A percentile compares a stretch with the other conserved stretches of the same genome.
phyloP scores from a whole-genome alignment of 2,329 filamentous ascomycete species.

The Penicillium paneum region DNA sequence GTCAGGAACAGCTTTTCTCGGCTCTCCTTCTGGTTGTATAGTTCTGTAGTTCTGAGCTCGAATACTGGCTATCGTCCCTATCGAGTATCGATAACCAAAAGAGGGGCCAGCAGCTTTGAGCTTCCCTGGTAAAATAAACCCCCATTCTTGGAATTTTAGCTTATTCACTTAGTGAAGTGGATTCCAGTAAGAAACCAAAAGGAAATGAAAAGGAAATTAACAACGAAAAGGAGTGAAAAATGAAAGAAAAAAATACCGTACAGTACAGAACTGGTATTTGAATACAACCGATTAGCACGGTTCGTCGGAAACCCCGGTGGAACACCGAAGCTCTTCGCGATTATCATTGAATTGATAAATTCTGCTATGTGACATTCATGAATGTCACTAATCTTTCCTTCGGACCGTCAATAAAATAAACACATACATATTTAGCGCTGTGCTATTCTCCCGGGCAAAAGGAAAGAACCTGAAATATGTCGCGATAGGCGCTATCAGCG shows the following conservation, averaged over 20 bases:
- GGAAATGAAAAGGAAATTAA: no score
- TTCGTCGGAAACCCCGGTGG: slow-evolving; percentile 19
- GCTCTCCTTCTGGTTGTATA: no score
- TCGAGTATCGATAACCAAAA: slow-evolving; percentile 10
- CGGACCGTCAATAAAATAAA: not conserved
- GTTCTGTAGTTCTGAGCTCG: not conserved
- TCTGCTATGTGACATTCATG: not conserved
- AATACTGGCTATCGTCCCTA: slow-evolving; percentile 6
- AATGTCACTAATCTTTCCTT: not conserved
- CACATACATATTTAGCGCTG: not conserved
- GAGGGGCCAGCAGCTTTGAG: slow-evolving; percentile 6
- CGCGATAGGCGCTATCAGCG: slow-evolving; percentile 28
- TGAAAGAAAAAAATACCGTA: not conserved
- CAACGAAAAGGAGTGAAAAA: not conserved
- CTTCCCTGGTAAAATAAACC: slow-evolving; percentile 1
- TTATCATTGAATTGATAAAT: not conserved
- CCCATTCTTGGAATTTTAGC: slow-evolving; percentile 4
- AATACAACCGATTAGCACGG: slow-evolving; percentile 8
- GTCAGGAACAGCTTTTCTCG: not conserved
- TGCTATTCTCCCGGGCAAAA: not conserved
- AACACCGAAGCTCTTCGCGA: slow-evolving; percentile 12
- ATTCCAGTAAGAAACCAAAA: not conserved
- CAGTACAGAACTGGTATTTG: not conserved
- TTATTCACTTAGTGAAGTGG: not conserved
- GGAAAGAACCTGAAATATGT: not conserved